Percentiles rank a stretch among this genome's conserved stretches.
Conservation (phyloP, 140 eudicot genomes). For the Senecio squalidus region DNA sequence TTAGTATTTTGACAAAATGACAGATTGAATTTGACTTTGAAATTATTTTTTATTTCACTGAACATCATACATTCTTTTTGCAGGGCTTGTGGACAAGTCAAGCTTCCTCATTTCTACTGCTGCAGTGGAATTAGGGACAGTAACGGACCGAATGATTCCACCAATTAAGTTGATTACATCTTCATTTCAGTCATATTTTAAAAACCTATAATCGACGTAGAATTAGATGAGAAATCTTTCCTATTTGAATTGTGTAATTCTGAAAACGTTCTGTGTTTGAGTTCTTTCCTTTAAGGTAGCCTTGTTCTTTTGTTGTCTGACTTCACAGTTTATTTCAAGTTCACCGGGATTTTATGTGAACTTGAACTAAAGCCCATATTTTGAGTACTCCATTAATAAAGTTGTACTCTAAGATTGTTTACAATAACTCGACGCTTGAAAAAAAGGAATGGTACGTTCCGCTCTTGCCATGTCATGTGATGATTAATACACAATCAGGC, state of each 20-base stretch:
- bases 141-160: constrained; percentile 37
- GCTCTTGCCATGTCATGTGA: no score
- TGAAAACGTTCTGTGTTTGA: neutral
- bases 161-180: constrained; percentile 17
- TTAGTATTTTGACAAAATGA: no score
- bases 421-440: no score
- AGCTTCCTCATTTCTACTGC: constrained; percentile 93
- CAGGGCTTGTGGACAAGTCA: constrained; percentile 89
- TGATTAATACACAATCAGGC: no score
- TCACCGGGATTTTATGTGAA: no score
- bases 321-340: neutral
- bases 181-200: neutral
- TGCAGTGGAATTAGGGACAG: constrained; percentile 82
- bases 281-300: neutral
- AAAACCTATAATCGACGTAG: constrained; percentile 8
- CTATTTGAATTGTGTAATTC: neutral
- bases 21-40: no score
- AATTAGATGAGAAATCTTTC: neutral
- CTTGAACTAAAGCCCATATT: no score
- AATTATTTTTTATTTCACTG: neutral
- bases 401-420: no score
- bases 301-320: neutral
- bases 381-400: no score
- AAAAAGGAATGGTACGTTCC: no score
- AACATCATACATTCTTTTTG: neutral